Evolutionary conservation across 352 stramenopile genomes (phyloP), one percentile per base, ranked within the genome.

Genomic region (Globisporangium paddicum): DNA sequence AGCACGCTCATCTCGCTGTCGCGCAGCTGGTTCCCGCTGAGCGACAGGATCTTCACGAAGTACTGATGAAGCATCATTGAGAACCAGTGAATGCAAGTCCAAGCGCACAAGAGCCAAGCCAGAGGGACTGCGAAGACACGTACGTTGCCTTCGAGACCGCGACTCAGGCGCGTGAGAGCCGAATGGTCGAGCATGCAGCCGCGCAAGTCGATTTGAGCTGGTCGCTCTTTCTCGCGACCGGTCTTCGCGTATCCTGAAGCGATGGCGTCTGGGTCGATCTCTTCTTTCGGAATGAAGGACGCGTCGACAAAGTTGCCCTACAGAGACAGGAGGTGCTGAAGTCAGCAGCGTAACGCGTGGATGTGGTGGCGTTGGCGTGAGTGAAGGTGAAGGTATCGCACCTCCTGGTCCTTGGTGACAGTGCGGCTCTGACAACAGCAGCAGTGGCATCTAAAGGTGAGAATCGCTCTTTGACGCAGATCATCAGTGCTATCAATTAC

Each of bases 21-120:
- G 16, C 72, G 61, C 1, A 92, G 63, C 21, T 79, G 73, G 60
- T 89, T 90, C n/a, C 82, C 82, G 55, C 71, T 90, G 5, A 92
- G 58, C 19, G 74, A 81, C 1, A 92, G 59, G 19, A 60, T 68
- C 10, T 62, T 78, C 34, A 92, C 62, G 38, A 88, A 89, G 60
- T 67, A 72, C 79, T 90, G n/a, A n/a, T n/a, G n/a, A n/a, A n/a
- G n/a, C n/a, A n/a, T n/a, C n/a, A n/a, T n/a, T n/a, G n/a, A n/a
- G n/a, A n/a, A n/a, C n/a, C n/a, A n/a, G n/a, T n/a, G n/a, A n/a
- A n/a, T n/a, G n/a, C n/a, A n/a, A n/a, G n/a, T n/a, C n/a, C n/a
- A n/a, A n/a, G n/a, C n/a, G n/a, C n/a, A n/a, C 14, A 21, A 16
- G 19, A 32, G 2, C 13, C 10, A 14, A 13, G 13, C 13, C 4